These are phyloP conservation scores for Oldenlandia corymbosa DNA, from an alignment of 257 asterid genomes.

Conservation along the genomic window DNA sequence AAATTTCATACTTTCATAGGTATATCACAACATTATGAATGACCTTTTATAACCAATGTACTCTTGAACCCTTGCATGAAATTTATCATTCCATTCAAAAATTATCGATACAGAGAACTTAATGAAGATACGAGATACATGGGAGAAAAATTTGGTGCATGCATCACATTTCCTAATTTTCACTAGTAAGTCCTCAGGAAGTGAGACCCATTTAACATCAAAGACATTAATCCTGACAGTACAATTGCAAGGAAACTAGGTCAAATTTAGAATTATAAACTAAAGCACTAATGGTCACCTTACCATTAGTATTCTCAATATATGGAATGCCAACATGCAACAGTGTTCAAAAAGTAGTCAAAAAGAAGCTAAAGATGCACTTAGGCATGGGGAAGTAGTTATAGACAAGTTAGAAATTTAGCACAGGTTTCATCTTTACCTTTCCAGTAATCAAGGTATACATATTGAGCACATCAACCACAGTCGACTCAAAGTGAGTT, in stretches of 20 bases:
- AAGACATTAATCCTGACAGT: neutral
- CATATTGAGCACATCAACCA: conserved; percentile 44
- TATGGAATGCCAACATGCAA: neutral
- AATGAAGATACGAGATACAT: no score
- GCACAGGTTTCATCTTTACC: conserved; percentile 25
- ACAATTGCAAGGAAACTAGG: neutral
- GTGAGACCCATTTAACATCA: neutral
- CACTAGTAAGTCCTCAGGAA: neutral
- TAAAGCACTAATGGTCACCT: no score
- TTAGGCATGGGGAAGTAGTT: neutral
- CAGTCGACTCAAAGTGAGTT: conserved; percentile 56
- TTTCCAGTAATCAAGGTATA: conserved; percentile 48
- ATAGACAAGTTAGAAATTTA: neutral
- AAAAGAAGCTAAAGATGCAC: neutral
- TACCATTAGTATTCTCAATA: neutral
- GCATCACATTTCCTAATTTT: neutral
- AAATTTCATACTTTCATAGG: no score
- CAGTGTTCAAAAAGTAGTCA: no score
- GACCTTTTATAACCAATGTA: neutral
- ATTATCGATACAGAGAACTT: neutral
- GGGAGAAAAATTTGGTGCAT: neutral
- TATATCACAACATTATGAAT: no score
- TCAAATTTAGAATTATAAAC: neutral
- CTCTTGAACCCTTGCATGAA: neutral
- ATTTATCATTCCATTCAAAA: neutral